phyloP scores from a whole-genome alignment of 73 alveolate genomes.

The Tetrahymena malaccensis region DNA sequence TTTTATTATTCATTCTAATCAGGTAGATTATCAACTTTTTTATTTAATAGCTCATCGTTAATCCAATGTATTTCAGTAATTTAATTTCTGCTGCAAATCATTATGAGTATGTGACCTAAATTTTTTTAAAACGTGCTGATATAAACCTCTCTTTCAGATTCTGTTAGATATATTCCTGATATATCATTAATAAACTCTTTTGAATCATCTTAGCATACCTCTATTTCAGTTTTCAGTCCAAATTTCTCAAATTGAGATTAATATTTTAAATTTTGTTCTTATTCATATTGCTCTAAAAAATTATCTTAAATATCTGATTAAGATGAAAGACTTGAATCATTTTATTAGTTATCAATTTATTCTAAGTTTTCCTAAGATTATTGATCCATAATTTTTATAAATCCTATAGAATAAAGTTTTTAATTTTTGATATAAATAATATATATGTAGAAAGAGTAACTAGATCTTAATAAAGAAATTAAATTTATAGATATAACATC shows the following conservation, averaged over 20 bases:
- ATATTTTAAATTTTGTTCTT: not conserved
- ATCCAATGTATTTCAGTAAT: not conserved
- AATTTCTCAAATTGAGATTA: not conserved
- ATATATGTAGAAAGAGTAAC: not conserved
- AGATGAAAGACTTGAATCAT: not conserved
- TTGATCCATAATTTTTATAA: not conserved
- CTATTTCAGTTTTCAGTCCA: not conserved
- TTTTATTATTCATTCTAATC: not conserved
- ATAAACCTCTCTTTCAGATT: not conserved
- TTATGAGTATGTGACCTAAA: not conserved
- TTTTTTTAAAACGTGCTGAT: not conserved
- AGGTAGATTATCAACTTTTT: not conserved
- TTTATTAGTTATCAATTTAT: not conserved
- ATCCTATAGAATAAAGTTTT: not conserved
- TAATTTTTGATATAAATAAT: no score
- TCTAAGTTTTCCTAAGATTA: not conserved
- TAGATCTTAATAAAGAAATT: not conserved
- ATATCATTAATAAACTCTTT: not conserved
- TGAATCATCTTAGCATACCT: not conserved
- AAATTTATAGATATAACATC: not conserved
- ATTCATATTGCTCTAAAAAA: not conserved
- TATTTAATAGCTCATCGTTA: not conserved
- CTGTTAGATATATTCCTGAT: not conserved
- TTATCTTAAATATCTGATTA: not conserved
- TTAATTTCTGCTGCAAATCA: not conserved